A percentile compares a stretch with the other conserved stretches of the same genome.
phyloP scores from a whole-genome alignment of 345 rosid genomes.

The Tarenaya hassleriana region DNA sequence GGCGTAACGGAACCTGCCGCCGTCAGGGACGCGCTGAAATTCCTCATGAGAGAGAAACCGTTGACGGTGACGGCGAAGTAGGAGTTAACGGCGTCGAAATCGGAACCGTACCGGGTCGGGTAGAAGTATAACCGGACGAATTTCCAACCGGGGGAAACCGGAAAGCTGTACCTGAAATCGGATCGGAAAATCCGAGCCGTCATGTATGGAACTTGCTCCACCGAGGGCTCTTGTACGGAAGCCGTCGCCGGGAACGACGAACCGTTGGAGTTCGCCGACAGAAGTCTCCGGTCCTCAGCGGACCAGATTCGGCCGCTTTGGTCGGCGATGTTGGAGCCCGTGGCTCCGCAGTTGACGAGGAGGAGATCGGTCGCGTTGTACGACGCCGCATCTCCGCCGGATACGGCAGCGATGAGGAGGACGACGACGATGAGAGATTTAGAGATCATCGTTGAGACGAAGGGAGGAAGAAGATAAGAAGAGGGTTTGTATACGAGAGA shows the following conservation, averaged over 20 bases:
- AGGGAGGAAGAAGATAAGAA: neutral
- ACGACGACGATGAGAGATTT: neutral
- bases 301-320: neutral
- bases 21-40: constrained; percentile 30
- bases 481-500: neutral
- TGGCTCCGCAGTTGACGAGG: constrained; percentile 19
- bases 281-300: neutral
- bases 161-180: constrained; percentile 13
- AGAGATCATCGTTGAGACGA: neutral
- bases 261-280: neutral
- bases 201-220: constrained; percentile 23
- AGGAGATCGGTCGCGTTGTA: constrained; percentile 10
- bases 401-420: neutral
- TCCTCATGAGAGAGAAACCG: constrained; percentile 25
- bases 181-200: constrained; percentile 27
- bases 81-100: neutral
- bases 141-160: constrained; percentile 23
- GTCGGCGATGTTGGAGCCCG: neutral
- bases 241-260: neutral
- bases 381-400: neutral
- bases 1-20: neutral
- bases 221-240: neutral
- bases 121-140: constrained; percentile 30
- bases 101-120: constrained; percentile 14
- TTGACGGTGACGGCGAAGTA: constrained; percentile 25